Evolutionary conservation across 164 flowering plant genomes (phyloP).

Genomic region (Houttuynia cordata): DNA sequence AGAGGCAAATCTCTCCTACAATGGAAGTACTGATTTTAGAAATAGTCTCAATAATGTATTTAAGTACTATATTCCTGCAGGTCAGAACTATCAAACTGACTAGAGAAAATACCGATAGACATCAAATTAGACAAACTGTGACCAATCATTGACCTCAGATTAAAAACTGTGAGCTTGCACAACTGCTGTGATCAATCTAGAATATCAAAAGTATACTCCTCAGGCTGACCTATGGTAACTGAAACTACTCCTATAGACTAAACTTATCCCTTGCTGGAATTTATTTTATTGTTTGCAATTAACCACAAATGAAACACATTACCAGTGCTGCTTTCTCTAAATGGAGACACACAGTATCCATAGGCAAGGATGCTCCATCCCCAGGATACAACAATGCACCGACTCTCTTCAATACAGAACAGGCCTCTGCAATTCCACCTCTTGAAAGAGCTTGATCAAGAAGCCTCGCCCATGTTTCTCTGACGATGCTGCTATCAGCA

Average conservation of each 20-base stretch:
- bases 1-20: slow-evolving; percentile 62
- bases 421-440: slow-evolving; percentile 96
- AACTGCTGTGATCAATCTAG: too few relatives aligned
- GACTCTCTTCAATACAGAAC: slow-evolving; percentile 80
- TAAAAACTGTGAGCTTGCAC: too few relatives aligned
- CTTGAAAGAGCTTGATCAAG: slow-evolving; percentile 84
- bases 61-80: too few relatives aligned
- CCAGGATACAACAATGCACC: slow-evolving; percentile 85
- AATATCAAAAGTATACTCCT: too few relatives aligned
- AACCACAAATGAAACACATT: slow-evolving; percentile 6
- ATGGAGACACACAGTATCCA: slow-evolving; percentile 84
- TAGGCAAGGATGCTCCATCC: slow-evolving; percentile 76
- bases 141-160: too few relatives aligned
- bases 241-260: background rate
- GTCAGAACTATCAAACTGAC: too few relatives aligned
- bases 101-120: too few relatives aligned
- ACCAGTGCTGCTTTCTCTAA: slow-evolving; percentile 97
- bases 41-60: too few relatives aligned
- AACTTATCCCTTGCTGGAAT: background rate
- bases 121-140: too few relatives aligned
- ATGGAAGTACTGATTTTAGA: slow-evolving; percentile 1
- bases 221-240: too few relatives aligned
- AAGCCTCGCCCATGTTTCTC: slow-evolving; percentile 98
- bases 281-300: too few relatives aligned
- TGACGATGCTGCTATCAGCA: slow-evolving; percentile 65